Percentiles rank a stretch among this genome's conserved stretches.
Conservation (phyloP, 2,329 filamentous ascomycete species). For the Aspergillus fischeri region DNA sequence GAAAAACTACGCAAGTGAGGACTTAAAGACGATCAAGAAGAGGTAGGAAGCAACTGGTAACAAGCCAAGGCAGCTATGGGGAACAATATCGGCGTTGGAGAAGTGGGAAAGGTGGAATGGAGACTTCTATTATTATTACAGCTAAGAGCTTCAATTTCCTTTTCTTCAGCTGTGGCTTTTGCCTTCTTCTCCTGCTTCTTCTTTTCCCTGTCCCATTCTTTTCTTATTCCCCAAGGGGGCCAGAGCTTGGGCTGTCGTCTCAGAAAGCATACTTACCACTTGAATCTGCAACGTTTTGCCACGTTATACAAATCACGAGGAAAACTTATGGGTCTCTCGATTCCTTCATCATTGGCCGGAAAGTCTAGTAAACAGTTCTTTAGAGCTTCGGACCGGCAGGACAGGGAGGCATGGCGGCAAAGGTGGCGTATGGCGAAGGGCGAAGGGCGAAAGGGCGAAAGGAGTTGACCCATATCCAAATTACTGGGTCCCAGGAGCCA, state of each 20-base stretch:
- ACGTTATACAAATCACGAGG: slow-evolving; percentile 30
- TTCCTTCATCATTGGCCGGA: slow-evolving; percentile 1
- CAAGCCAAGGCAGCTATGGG: not conserved
- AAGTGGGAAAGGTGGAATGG: not conserved
- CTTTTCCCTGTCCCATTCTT: not conserved
- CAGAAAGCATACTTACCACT: not conserved
- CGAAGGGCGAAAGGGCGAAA: slow-evolving; percentile 1
- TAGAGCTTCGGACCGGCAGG: slow-evolving; percentile 4
- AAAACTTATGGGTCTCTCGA: slow-evolving; percentile 5
- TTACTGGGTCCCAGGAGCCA: slow-evolving; percentile 22
- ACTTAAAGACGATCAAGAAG: not conserved
- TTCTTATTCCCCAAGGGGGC: slow-evolving; percentile 1
- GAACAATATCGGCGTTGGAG: not conserved
- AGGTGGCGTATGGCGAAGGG: slow-evolving; percentile 16
- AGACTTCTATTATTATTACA: not conserved
- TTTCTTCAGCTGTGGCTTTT: not conserved
- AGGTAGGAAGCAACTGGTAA: not conserved
- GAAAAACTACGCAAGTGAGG: not conserved
- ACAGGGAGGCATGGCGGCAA: slow-evolving; percentile 11
- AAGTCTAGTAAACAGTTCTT: not conserved
- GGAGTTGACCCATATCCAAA: slow-evolving; percentile 19
- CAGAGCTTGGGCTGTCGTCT: not conserved
- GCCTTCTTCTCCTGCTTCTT: not conserved
- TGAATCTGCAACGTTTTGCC: slow-evolving; percentile 19
- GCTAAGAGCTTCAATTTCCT: not conserved